A percentile compares a stretch with the other conserved stretches of the same genome.
phyloP scores from a whole-genome alignment of 805 yeast genomes.

The Maudiozyma barnettii region DNA sequence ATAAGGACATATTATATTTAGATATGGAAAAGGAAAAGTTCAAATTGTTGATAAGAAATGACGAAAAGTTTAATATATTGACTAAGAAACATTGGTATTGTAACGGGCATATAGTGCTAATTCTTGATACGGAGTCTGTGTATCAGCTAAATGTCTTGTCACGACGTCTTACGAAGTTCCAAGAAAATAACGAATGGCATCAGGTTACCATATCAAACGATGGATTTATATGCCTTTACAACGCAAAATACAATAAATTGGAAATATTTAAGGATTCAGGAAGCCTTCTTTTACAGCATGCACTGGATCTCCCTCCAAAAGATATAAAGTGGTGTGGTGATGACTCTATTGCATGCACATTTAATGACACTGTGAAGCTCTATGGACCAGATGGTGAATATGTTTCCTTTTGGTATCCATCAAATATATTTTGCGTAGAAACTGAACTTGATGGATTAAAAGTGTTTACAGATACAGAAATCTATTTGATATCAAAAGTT shows the following conservation, averaged over 20 bases:
- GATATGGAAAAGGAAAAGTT: constrained; percentile 3
- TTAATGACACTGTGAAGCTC: constrained; percentile 56
- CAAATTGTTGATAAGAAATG: constrained; percentile 11
- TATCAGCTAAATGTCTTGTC: constrained; percentile 7
- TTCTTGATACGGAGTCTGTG: constrained; percentile 20
- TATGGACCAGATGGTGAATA: constrained; percentile 57
- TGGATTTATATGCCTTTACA: constrained; percentile 41
- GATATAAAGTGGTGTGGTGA: constrained; percentile 76
- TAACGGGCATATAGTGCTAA: constrained; percentile 11
- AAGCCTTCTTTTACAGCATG: constrained; percentile 18
- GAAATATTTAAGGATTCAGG: constrained; percentile 37
- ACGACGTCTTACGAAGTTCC: constrained; percentile 3
- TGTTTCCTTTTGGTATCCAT: constrained; percentile 40
- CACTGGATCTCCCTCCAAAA: constrained; percentile 30
- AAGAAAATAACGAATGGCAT: constrained; percentile 22
- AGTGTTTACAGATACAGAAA: constrained; percentile 45
- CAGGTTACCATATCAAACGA: constrained; percentile 17
- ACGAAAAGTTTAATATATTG: constrained; percentile 16
- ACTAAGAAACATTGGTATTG: constrained; percentile 26
- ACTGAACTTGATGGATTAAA: constrained; percentile 65
- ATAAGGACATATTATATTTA: constrained; percentile 16
- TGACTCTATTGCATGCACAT: constrained; percentile 57
- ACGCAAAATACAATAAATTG: constrained; percentile 33
- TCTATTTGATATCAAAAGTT: constrained; percentile 60
- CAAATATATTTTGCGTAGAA: constrained; percentile 33